These are phyloP conservation scores for Rhodotorula sp. DNA, from an alignment of 1,284 basidiomycete species.

Conservation along the genomic window DNA sequence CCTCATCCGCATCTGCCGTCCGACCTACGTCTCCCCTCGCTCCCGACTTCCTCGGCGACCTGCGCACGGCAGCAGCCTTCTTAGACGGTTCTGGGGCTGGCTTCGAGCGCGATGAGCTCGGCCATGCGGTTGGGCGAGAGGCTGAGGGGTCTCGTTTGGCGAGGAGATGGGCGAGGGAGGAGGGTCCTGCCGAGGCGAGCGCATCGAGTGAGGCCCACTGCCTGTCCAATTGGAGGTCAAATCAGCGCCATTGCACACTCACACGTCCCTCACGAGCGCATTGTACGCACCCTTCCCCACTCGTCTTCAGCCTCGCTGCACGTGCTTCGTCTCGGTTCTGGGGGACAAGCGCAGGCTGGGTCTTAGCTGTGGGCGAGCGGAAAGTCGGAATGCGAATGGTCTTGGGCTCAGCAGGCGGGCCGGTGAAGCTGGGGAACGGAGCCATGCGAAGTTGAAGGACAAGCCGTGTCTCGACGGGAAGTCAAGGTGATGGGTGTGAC, in stretches of 20 bases:
- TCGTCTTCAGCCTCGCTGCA: not conserved
- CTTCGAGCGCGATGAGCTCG: not conserved
- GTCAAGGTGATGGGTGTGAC: not conserved
- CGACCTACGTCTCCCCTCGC: no score
- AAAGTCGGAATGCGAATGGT: constrained; percentile 28
- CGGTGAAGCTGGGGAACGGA: not conserved
- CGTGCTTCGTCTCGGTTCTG: constrained; percentile 13
- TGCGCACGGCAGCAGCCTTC: not conserved
- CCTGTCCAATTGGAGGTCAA: not conserved
- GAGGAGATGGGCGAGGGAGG: constrained; percentile 5
- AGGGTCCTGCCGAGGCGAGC: constrained; percentile 1
- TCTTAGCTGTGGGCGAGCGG: constrained; percentile 1
- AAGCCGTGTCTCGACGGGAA: not conserved
- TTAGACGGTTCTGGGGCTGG: not conserved
- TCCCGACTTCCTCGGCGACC: no score
- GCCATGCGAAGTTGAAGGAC: not conserved
- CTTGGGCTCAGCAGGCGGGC: not conserved
- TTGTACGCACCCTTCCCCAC: not conserved
- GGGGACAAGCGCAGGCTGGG: not conserved
- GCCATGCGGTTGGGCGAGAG: not conserved
- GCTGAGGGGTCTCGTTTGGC: not conserved
- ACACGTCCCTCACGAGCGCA: not conserved
- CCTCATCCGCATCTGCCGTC: not conserved
- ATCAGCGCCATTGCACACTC: not conserved
- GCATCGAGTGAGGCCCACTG: constrained; percentile 4